A percentile compares a stretch with the other conserved stretches of the same genome.
These are phyloP conservation scores for Mesembryanthemum crystallinum DNA, from an alignment of 148 eudicot species.

Conservation along the genomic window DNA sequence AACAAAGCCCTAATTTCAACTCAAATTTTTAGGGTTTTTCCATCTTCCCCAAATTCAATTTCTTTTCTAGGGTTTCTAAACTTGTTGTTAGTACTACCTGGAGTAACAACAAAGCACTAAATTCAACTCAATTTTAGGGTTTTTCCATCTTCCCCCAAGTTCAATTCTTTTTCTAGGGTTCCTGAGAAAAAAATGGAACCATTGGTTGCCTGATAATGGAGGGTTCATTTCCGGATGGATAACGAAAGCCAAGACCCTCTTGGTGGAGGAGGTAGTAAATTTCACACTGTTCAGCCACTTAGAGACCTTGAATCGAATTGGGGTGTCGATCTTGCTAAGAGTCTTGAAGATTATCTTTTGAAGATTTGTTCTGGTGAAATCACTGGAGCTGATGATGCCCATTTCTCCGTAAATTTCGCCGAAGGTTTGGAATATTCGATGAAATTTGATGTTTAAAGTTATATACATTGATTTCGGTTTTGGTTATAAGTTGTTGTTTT, in stretches of 20 bases:
- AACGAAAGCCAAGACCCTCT: slow-evolving; percentile 27
- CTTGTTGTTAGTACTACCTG: not conserved
- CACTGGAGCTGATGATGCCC: slow-evolving; percentile 37
- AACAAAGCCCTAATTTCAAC: no score
- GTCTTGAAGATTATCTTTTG: slow-evolving; percentile 74
- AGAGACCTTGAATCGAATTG: slow-evolving; percentile 82
- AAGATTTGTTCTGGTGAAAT: slow-evolving; percentile 86
- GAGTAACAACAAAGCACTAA: not conserved
- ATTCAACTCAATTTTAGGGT: slow-evolving; percentile 13
- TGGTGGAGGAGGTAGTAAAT: slow-evolving; percentile 19
- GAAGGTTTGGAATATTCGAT: slow-evolving; percentile 50
- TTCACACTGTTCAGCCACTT: slow-evolving; percentile 63
- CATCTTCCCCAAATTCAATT: not conserved
- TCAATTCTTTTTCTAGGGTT: slow-evolving; percentile 10
- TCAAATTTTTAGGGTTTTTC: not conserved
- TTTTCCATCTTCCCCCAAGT: not conserved
- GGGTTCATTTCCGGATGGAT: slow-evolving; percentile 25
- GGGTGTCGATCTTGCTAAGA: slow-evolving; percentile 82
- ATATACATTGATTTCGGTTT: not conserved
- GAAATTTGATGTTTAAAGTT: not conserved
- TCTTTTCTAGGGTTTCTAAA: slow-evolving; percentile 15
- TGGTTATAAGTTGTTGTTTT: not conserved
- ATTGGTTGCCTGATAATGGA: slow-evolving; percentile 15
- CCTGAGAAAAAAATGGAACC: not conserved
- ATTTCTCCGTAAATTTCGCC: slow-evolving; percentile 68